Evolutionary conservation across 2,329 filamentous ascomycete species (phyloP).

Genomic region (Penicillium sp.): DNA sequence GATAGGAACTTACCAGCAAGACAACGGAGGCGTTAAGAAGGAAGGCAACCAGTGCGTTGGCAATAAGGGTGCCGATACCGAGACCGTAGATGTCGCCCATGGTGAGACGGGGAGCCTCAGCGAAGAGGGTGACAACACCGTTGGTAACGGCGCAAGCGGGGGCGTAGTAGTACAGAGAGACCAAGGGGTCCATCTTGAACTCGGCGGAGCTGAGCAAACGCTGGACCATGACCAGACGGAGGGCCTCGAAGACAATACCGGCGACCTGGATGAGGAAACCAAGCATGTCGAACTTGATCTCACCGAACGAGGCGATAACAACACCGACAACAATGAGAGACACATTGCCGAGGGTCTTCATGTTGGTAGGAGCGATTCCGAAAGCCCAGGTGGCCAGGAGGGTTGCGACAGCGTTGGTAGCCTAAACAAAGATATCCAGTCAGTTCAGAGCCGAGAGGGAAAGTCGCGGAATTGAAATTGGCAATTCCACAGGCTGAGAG

Average conservation of each 20-base stretch:
- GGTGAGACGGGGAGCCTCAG: slow-evolving; percentile 63
- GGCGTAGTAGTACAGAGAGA: slow-evolving; percentile 81
- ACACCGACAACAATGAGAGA: slow-evolving; percentile 91
- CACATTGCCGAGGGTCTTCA: slow-evolving; percentile 85
- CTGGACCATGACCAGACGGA: slow-evolving; percentile 77
- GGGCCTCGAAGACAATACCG: slow-evolving; percentile 72
- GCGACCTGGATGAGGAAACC: slow-evolving; percentile 66
- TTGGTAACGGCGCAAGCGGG: slow-evolving; percentile 78
- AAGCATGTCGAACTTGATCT: slow-evolving; percentile 74
- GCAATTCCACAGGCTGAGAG: too few species aligned
- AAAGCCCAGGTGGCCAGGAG: slow-evolving; percentile 83
- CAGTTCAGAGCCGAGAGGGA: not conserved
- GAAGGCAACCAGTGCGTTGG: slow-evolving; percentile 72
- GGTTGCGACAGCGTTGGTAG: slow-evolving; percentile 88
- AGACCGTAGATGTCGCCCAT: slow-evolving; percentile 68
- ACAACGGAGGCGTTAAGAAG: slow-evolving; percentile 75
- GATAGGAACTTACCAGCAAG: slow-evolving; percentile 50
- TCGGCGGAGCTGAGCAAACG: slow-evolving; percentile 69
- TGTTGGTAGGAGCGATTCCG: slow-evolving; percentile 73
- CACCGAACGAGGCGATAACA: slow-evolving; percentile 85
- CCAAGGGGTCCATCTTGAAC: slow-evolving; percentile 82
- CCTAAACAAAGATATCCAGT: slow-evolving; percentile 48
- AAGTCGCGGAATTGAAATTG: too few species aligned
- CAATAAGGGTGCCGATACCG: slow-evolving; percentile 61
- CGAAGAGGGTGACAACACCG: slow-evolving; percentile 60